Conservation (phyloP, 495 filamentous ascomycete genomes). For the Hypoxylon cercidicola region DNA sequence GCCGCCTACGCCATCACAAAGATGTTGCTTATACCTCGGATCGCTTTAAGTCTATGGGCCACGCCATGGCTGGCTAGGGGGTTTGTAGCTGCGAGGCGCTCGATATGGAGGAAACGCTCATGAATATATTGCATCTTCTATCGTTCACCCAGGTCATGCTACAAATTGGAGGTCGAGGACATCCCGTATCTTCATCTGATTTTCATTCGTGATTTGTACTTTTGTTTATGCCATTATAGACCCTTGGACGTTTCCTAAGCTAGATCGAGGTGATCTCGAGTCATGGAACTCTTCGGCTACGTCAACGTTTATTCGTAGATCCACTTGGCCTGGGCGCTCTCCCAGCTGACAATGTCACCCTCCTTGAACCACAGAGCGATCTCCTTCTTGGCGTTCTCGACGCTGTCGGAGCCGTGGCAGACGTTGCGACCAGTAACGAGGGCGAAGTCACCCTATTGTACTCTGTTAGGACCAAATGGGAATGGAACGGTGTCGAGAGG, state of each 20-base stretch:
- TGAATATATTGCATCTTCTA: not conserved
- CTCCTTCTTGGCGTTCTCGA: conserved; percentile 99
- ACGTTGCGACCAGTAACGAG: conserved; percentile 95
- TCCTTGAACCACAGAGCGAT: conserved; percentile 96
- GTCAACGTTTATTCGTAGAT: conserved; percentile 83
- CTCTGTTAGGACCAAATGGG: conserved; percentile 13
- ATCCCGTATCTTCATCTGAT: conserved; percentile 15
- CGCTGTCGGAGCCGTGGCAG: conserved; percentile 98
- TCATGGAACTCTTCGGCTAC: conserved; percentile 7
- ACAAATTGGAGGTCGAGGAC: not conserved
- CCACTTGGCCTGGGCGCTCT: conserved; percentile 84
- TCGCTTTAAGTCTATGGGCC: conserved; percentile 81
- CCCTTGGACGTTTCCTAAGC: conserved; percentile 7
- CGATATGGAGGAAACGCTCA: conserved; percentile 34
- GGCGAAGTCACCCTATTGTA: conserved; percentile 48
- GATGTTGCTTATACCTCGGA: conserved; percentile 77
- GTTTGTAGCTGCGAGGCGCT: conserved; percentile 60
- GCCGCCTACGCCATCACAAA: conserved; percentile 92
- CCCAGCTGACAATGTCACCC: conserved; percentile 82
- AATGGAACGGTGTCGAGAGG: conserved; percentile 38
- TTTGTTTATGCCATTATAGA: conserved; percentile 13
- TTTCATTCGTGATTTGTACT: conserved; percentile 23
- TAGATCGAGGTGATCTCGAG: conserved; percentile 11
- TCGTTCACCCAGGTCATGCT: not conserved
- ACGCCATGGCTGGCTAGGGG: conserved; percentile 93